A percentile compares a stretch with the other conserved stretches of the same genome.
phyloP scores from a whole-genome alignment of 495 filamentous ascomycete species.

The Aspergillus avenaceus region DNA sequence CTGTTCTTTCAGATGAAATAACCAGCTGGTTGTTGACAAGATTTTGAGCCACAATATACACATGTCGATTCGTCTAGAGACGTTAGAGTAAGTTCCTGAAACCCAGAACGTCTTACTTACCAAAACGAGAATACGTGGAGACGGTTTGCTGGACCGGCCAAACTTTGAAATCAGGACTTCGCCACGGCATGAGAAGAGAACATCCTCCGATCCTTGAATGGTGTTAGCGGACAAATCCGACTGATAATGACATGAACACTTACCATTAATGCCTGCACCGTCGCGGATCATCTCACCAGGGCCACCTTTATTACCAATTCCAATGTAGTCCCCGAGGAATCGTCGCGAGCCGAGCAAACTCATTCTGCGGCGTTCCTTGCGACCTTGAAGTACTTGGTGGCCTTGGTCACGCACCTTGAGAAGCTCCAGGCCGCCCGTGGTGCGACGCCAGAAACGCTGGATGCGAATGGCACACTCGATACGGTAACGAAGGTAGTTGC shows the following conservation, averaged over 20 bases:
- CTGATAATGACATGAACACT: conserved; percentile 9
- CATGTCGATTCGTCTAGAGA: conserved; percentile 65
- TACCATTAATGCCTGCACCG: conserved; percentile 57
- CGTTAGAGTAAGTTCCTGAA: conserved; percentile 7
- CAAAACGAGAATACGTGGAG: conserved; percentile 78
- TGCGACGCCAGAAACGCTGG: conserved; percentile 91
- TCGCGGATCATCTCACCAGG: conserved; percentile 78
- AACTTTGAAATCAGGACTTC: conserved; percentile 90
- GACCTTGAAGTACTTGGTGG: conserved; percentile 74
- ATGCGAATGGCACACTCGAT: conserved; percentile 91
- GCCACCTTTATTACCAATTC: conserved; percentile 73
- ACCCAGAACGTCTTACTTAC: conserved; percentile 29
- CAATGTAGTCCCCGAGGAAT: conserved; percentile 95
- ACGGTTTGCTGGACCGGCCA: conserved; percentile 90
- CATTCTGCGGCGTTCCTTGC: conserved; percentile 88
- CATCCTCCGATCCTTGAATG: conserved; percentile 56
- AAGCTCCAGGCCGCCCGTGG: conserved; percentile 81
- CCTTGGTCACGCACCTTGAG: conserved; percentile 85
- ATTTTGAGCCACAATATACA: conserved; percentile 82
- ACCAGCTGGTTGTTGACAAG: conserved; percentile 76
- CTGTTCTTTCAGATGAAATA: conserved; percentile 74
- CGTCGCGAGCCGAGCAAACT: conserved; percentile 85
- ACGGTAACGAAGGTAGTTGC: conserved; percentile 89
- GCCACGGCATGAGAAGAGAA: conserved; percentile 84
- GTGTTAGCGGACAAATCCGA: background rate